Evolutionary conservation across 345 rosid species (phyloP), one percentile per base, ranked within the genome.

Genomic region (Euphorbia lathyris): DNA sequence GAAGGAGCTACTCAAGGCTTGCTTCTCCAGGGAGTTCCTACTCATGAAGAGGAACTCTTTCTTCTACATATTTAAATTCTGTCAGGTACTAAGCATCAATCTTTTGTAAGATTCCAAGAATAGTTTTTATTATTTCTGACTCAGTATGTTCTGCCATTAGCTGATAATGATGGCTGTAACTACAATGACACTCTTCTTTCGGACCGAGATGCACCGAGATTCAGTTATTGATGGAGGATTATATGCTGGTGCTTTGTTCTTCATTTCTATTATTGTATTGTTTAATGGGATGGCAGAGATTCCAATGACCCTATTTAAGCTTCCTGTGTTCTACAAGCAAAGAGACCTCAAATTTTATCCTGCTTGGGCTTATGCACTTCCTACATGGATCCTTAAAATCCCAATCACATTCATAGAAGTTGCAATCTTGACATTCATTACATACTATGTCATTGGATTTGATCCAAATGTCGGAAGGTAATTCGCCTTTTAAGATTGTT

Each of bases 321-420:
- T 90, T 77, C 91, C 93, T 12, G 87, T 90, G 55, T 92, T 92
- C 63, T 88, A 83, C 85, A 90, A 88, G 74, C 90, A 90, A 80
- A 76, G 92, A 67, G 94, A 83, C 63, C 83, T 82, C 19, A 78
- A 74, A 38, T 92, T 89, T 79, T 89, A 72, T 74, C 93, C 97
- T 40, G 52, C 93, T 1, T 92, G 97, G 97, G 83, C 85, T 1
- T 89, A 85, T 79, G 79, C 92, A 75, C 73, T 92, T 48, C 93
- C 97, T 17, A 42, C 87, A 50, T 90, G 92, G 93, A 81, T 92
- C 69, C 83, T 90, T 57, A 85, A 89, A 76, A 85, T 88, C 64
- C 97, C 97, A 16, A 77, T 86, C 66, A 65, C 92, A 30, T 73
- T 90, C n/a, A 29, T 85, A 26, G 97, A 90, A 78, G 90, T 86